Evolutionary conservation across 345 rosid species (phyloP).

Genomic region (Noccaea caerulescens): DNA sequence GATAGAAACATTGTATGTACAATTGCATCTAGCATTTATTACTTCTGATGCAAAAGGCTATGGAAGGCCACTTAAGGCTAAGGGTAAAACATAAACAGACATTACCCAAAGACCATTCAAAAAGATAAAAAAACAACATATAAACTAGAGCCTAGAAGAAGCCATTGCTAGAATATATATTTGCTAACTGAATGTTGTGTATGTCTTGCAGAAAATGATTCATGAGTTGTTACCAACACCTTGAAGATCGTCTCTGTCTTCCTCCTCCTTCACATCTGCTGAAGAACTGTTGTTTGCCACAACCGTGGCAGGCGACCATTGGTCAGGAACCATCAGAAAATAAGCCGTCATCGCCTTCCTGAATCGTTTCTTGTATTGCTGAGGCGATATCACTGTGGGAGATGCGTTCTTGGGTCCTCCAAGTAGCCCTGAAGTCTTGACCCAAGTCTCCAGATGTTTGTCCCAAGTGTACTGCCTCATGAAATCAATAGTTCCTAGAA

Average conservation of each 20-base stretch:
- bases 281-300: conserved; percentile 37
- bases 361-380: conserved; percentile 88
- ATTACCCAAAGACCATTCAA: conserved; percentile 41
- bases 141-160: conserved; percentile 16
- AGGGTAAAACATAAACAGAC: conserved; percentile 37
- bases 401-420: conserved; percentile 73
- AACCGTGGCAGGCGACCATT: conserved; percentile 61
- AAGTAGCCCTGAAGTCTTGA: conserved; percentile 77
- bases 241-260: conserved; percentile 38
- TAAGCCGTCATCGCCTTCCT: conserved; percentile 94
- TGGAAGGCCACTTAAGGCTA: conserved; percentile 30
- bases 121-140: not conserved
- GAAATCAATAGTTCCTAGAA: conserved; percentile 89
- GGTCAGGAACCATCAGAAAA: conserved; percentile 96
- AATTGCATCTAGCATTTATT: conserved; percentile 43
- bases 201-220: conserved; percentile 11
- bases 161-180: conserved; percentile 26
- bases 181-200: conserved; percentile 33
- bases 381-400: conserved; percentile 92
- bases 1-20: conserved; percentile 38
- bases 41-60: conserved; percentile 39
- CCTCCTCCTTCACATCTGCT: conserved; percentile 39
- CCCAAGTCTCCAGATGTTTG: conserved; percentile 97
- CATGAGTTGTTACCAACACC: conserved; percentile 35
- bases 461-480: conserved; percentile 99